phyloP scores from a whole-genome alignment of 768 basidiomycete species.

The Tricholoma sp. region DNA sequence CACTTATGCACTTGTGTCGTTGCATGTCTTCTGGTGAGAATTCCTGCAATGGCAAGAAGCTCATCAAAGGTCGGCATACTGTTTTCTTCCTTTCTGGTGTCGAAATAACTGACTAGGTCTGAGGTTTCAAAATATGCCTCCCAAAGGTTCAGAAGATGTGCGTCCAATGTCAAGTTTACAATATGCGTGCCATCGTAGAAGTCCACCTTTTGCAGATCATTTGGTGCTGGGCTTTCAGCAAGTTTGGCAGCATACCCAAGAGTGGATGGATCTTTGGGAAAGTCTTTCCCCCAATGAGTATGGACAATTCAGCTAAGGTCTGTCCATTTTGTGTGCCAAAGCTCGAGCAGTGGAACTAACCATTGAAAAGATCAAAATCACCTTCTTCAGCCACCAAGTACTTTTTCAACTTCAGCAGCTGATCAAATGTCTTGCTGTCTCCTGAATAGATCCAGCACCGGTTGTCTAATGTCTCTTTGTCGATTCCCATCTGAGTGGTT shows the following conservation, averaged over 20 bases:
- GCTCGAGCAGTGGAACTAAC: conserved; percentile 20
- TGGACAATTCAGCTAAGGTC: conserved; percentile 19
- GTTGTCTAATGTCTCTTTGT: conserved; percentile 9
- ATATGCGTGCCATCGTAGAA: conserved; percentile 18
- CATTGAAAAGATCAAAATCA: conserved; percentile 16
- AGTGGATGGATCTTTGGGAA: conserved; percentile 13
- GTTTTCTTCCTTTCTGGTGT: neutral
- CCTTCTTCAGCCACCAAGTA: conserved; percentile 4
- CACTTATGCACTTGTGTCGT: conserved; percentile 3
- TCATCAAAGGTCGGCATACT: conserved; percentile 6
- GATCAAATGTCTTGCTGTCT: conserved; percentile 17
- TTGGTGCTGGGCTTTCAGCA: conserved; percentile 15
- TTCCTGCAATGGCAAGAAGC: neutral
- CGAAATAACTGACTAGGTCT: conserved; percentile 6
- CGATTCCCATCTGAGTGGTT: conserved; percentile 12
- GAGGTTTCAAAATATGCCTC: conserved; percentile 12
- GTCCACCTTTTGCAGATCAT: conserved; percentile 21
- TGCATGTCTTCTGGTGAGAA: conserved; percentile 2
- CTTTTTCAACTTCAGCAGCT: conserved; percentile 10
- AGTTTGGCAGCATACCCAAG: conserved; percentile 13
- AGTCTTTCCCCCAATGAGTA: conserved; percentile 16
- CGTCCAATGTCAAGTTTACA: conserved; percentile 15
- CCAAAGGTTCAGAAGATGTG: conserved; percentile 19
- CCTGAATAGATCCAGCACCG: conserved; percentile 9
- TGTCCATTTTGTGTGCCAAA: conserved; percentile 31